phyloP scores from a whole-genome alignment of 2,329 filamentous ascomycete genomes.

The Calonectria crousiana region DNA sequence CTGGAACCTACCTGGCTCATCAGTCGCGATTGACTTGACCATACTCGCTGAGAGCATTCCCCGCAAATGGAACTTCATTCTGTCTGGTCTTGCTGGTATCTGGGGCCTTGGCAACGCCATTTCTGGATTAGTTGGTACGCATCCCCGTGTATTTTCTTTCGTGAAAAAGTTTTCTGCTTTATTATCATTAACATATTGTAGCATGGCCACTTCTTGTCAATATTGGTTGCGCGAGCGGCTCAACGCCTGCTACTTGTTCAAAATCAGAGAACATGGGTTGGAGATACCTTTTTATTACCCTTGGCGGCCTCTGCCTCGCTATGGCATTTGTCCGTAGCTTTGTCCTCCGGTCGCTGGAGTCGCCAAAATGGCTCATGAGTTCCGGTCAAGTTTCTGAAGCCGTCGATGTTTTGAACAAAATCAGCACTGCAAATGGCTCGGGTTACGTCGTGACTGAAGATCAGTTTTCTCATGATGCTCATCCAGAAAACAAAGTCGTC shows the following conservation, averaged over 20 bases:
- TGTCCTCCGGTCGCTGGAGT: slow-evolving; percentile 55
- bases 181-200: neutral
- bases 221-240: slow-evolving; percentile 32
- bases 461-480: slow-evolving; percentile 4
- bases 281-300: slow-evolving; percentile 55
- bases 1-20: neutral
- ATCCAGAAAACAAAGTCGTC: neutral
- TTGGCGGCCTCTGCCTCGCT: slow-evolving; percentile 53
- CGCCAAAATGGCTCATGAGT: slow-evolving; percentile 55
- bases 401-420: slow-evolving; percentile 57
- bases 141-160: neutral
- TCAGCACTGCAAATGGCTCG: slow-evolving; percentile 46
- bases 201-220: slow-evolving; percentile 36
- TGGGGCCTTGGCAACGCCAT: slow-evolving; percentile 36
- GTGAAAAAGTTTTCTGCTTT: neutral
- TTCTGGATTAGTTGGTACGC: slow-evolving; percentile 32
- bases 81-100: slow-evolving; percentile 30
- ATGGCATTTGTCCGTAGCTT: slow-evolving; percentile 56
- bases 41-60: slow-evolving; percentile 37
- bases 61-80: slow-evolving; percentile 28
- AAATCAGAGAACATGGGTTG: slow-evolving; percentile 57
- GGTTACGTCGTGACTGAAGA: slow-evolving; percentile 3
- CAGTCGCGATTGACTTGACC: slow-evolving; percentile 37
- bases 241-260: slow-evolving; percentile 47
- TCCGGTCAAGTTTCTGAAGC: slow-evolving; percentile 57